Evolutionary conservation across 2,329 filamentous ascomycete genomes (phyloP).

Genomic region (Trichoderma pleuroti): DNA sequence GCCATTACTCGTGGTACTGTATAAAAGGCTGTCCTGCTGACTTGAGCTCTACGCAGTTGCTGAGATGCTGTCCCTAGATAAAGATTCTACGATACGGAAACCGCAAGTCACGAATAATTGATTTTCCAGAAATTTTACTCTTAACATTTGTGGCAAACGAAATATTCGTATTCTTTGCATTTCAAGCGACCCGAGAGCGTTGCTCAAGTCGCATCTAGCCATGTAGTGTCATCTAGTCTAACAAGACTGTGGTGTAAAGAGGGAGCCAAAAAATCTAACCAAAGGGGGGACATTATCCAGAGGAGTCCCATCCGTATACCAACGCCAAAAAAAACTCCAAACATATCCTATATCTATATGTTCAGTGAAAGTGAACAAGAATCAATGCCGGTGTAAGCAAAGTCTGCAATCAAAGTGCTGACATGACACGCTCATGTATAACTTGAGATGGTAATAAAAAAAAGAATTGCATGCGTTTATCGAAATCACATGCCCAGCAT

Average conservation of each 20-base stretch:
- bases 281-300: background rate
- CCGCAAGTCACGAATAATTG: background rate
- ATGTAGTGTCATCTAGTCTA: background rate
- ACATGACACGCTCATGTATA: conserved; percentile 3
- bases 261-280: background rate
- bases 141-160: background rate
- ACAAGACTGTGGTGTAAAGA: background rate
- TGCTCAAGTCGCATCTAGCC: background rate
- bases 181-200: background rate
- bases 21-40: background rate
- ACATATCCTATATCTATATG: conserved; percentile 11
- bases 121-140: background rate
- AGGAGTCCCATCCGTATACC: background rate
- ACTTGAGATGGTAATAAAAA: background rate
- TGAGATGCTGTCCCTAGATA: background rate
- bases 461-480: background rate
- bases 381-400: background rate
- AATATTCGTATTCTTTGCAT: background rate
- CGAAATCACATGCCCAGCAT: conserved; percentile 49
- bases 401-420: background rate
- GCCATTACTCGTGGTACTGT: background rate
- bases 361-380: conserved; percentile 2
- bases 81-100: background rate
- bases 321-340: conserved; percentile 1
- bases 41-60: background rate